phyloP scores from a whole-genome alignment of 495 filamentous ascomycete genomes.

The Aspergillus funiculosus region DNA sequence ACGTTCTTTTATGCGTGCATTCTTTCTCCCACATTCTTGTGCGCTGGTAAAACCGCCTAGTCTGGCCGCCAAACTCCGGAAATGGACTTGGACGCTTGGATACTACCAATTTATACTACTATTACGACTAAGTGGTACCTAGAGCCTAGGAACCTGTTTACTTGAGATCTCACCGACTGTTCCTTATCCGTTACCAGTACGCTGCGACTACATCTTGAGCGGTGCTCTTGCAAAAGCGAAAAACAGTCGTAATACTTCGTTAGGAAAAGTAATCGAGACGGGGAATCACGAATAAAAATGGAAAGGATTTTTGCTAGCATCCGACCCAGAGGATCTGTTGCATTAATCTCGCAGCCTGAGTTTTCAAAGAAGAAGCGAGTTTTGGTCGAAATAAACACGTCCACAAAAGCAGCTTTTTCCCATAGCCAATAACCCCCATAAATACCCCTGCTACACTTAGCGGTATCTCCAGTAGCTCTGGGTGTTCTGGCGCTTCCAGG shows the following conservation, averaged over 20 bases:
- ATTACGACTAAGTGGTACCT: too few species aligned
- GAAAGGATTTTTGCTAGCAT: slow-evolving; percentile 43
- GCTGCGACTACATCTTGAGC: background rate
- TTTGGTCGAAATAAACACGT: slow-evolving; percentile 39
- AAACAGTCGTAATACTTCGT: slow-evolving; percentile 41
- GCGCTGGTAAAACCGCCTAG: too few species aligned
- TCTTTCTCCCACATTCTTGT: too few species aligned
- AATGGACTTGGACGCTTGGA: too few species aligned
- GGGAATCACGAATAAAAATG: slow-evolving; percentile 25
- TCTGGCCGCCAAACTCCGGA: too few species aligned
- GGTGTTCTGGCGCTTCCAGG: slow-evolving; percentile 99
- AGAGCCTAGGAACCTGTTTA: too few species aligned
- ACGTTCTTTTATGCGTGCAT: too few species aligned
- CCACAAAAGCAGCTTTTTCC: slow-evolving; percentile 23
- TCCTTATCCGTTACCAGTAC: too few species aligned
- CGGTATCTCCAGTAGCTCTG: slow-evolving; percentile 87
- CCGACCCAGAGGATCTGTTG: slow-evolving; percentile 37
- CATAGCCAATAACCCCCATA: slow-evolving; percentile 31
- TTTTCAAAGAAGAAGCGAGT: slow-evolving; percentile 31
- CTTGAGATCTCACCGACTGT: too few species aligned
- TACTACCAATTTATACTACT: too few species aligned
- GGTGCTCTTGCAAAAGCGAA: slow-evolving; percentile 21
- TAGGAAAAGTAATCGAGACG: slow-evolving; percentile 36
- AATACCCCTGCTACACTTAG: slow-evolving; percentile 36
- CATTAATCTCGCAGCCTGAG: slow-evolving; percentile 37